A percentile compares a stretch with the other conserved stretches of the same genome.
These are phyloP conservation scores for Hymenoscyphus repandus DNA, from an alignment of 2,329 filamentous ascomycete genomes.

Conservation along the genomic window DNA sequence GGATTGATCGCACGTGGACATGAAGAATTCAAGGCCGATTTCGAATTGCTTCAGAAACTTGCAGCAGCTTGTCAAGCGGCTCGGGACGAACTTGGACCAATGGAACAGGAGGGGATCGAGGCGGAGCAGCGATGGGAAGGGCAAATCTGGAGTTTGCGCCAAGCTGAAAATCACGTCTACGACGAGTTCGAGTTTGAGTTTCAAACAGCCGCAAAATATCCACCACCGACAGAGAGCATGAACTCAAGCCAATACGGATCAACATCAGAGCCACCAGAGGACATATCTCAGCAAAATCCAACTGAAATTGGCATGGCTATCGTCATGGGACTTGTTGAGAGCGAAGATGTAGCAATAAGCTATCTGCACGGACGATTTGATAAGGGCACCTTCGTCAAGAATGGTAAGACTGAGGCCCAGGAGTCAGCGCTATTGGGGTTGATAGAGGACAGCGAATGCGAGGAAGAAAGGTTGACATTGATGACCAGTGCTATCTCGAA, in stretches of 20 bases:
- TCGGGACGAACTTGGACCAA: conserved; percentile 20
- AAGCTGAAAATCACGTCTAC: conserved; percentile 16
- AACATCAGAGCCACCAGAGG: conserved; percentile 4
- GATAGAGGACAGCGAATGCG: no score
- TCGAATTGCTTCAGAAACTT: conserved; percentile 11
- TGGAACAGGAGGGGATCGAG: conserved; percentile 21
- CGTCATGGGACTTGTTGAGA: no score
- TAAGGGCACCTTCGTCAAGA: no score
- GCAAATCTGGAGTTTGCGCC: conserved; percentile 15
- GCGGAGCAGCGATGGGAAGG: conserved; percentile 19
- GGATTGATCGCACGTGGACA: conserved; percentile 12
- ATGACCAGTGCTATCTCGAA: no score
- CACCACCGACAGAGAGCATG: conserved; percentile 5
- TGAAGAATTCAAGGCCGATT: conserved; percentile 6
- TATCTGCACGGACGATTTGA: no score
- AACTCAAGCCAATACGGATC: conserved; percentile 10
- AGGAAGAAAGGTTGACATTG: no score
- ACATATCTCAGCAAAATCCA: not conserved
- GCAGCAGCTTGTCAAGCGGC: conserved; percentile 18
- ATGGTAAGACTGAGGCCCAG: no score
- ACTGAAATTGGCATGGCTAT: not conserved
- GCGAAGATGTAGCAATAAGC: no score
- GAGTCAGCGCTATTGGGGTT: no score
- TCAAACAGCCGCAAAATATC: conserved; percentile 7
- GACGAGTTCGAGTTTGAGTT: conserved; percentile 17